These are phyloP conservation scores for Crithidia expoeki DNA, from an alignment of 208 protist species.

Conservation along the genomic window DNA sequence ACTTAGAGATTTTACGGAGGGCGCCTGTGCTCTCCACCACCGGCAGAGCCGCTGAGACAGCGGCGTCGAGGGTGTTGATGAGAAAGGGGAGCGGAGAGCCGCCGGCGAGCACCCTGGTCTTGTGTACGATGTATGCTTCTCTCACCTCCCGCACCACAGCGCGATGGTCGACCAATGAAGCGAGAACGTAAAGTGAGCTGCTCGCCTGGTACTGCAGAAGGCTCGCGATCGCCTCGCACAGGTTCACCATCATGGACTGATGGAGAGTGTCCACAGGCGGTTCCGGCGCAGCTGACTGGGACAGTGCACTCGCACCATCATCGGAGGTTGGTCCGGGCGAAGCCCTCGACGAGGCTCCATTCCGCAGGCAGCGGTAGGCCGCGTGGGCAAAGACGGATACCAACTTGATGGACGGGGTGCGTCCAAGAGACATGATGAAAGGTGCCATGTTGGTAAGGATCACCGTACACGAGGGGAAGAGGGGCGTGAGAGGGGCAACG, in stretches of 20 bases:
- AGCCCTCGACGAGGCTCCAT: not conserved
- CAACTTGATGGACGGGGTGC: constrained; percentile 47
- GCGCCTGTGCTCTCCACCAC: constrained; percentile 41
- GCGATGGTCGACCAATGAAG: constrained; percentile 57
- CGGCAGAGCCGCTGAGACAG: constrained; percentile 51
- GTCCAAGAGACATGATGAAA: constrained; percentile 71
- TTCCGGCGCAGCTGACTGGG: constrained; percentile 3
- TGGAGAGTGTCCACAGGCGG: constrained; percentile 8
- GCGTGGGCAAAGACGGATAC: constrained; percentile 56
- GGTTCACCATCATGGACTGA: constrained; percentile 55
- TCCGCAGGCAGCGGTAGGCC: constrained; percentile 46
- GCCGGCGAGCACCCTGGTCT: constrained; percentile 23
- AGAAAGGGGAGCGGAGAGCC: constrained; percentile 49
- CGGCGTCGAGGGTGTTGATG: constrained; percentile 61
- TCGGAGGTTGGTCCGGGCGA: not conserved
- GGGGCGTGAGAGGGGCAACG: constrained; percentile 35
- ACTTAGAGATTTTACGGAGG: constrained; percentile 26
- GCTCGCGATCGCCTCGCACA: constrained; percentile 75
- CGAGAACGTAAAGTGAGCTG: constrained; percentile 55
- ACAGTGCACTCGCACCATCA: not conserved
- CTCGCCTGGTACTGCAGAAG: constrained; percentile 74
- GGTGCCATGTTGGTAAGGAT: constrained; percentile 87
- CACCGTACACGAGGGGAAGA: constrained; percentile 72
- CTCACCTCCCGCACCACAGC: constrained; percentile 46
- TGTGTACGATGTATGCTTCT: constrained; percentile 41